A percentile compares a stretch with the other conserved stretches of the same genome.
These are phyloP conservation scores for Syncephalastrum contaminatum DNA, from an alignment of 371 early-diverging fungal species.

Conservation along the genomic window DNA sequence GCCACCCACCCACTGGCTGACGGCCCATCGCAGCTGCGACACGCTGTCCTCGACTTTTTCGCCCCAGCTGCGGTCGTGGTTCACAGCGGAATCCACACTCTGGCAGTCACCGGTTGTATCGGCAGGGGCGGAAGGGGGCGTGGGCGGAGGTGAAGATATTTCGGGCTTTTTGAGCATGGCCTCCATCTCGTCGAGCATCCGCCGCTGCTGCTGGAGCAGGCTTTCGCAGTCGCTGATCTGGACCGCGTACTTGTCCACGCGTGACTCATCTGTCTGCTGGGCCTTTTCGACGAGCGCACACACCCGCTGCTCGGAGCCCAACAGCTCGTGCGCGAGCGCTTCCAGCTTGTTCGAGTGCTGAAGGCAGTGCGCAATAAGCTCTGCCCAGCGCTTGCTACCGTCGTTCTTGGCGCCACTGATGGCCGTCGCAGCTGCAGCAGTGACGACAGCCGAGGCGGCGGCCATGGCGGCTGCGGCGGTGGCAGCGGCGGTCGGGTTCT, in stretches of 20 bases:
- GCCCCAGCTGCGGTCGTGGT: neutral
- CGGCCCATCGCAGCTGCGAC: slow-evolving; percentile 14
- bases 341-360: slow-evolving; percentile 13
- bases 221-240: slow-evolving; percentile 14
- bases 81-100: neutral
- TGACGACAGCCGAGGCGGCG: neutral
- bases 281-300: neutral
- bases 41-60: slow-evolving; percentile 14
- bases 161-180: too few species aligned
- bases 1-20: slow-evolving; percentile 22
- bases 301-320: slow-evolving; percentile 5
- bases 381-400: slow-evolving; percentile 10
- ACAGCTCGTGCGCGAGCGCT: slow-evolving; percentile 11
- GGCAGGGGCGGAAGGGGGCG: too few species aligned
- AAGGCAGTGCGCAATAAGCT: slow-evolving; percentile 7
- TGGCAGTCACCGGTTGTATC: too few species aligned
- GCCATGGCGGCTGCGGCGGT: slow-evolving; percentile 12
- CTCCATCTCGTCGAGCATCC: slow-evolving; percentile 20
- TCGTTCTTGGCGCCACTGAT: neutral
- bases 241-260: slow-evolving; percentile 6
- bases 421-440: neutral
- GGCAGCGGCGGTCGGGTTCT: slow-evolving; percentile 9
- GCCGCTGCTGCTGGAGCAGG: slow-evolving; percentile 12
- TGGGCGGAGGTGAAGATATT: too few species aligned
- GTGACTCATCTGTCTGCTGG: slow-evolving; percentile 5